These are phyloP conservation scores for Polyplosphaeria fusca DNA, from an alignment of 495 filamentous ascomycete species.

Conservation along the genomic window DNA sequence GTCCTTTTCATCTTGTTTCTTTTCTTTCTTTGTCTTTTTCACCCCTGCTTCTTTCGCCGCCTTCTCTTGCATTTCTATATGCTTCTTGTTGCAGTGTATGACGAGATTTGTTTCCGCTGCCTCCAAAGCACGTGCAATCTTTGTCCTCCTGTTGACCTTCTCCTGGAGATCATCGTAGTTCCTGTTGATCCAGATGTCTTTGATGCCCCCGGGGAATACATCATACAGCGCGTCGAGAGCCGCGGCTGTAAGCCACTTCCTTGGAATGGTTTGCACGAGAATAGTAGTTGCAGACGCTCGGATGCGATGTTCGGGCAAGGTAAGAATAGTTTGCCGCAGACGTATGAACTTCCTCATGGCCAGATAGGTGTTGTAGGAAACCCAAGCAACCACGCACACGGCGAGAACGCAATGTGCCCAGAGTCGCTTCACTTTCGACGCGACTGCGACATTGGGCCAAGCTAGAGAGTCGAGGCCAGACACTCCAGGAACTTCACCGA, in stretches of 20 bases:
- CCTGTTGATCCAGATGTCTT: constrained; percentile 95
- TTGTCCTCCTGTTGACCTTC: constrained; percentile 75
- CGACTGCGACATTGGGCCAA: constrained; percentile 84
- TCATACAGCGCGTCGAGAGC: constrained; percentile 85
- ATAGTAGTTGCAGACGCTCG: constrained; percentile 96
- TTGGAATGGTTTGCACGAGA: constrained; percentile 82
- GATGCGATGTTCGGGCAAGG: constrained; percentile 90
- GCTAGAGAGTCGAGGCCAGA: constrained; percentile 45
- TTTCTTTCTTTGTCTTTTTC: constrained; percentile 53
- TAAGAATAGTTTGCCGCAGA: constrained; percentile 88
- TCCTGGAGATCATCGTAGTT: constrained; percentile 83
- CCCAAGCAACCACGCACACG: constrained; percentile 72
- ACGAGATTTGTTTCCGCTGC: constrained; percentile 82
- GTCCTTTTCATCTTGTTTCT: constrained; percentile 33
- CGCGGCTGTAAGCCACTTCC: constrained; percentile 79
- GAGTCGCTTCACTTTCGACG: constrained; percentile 63
- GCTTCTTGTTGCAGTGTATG: constrained; percentile 68
- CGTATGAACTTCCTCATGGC: constrained; percentile 91
- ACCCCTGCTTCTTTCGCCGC: constrained; percentile 56
- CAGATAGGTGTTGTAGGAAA: constrained; percentile 82
- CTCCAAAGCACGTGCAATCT: constrained; percentile 71
- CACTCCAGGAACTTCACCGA: constrained; percentile 41
- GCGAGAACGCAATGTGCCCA: constrained; percentile 89
- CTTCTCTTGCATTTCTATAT: constrained; percentile 62
- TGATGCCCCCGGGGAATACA: constrained; percentile 91